Base-by-base conservation (phyloP, 352 stramenopile species). In the Phytophthora sojae region DNA sequence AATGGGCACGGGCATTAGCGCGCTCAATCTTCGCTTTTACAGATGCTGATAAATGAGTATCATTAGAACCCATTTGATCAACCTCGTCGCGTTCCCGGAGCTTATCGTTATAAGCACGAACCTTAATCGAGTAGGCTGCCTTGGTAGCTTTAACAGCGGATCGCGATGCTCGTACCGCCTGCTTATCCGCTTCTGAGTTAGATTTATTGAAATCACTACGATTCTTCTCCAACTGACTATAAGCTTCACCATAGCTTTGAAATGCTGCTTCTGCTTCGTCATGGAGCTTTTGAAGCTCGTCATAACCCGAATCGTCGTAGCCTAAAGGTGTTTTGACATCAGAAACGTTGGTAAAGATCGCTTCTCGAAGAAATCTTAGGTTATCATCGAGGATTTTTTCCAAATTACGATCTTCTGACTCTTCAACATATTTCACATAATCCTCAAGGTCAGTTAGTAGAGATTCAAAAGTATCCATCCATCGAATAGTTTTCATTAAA, bases 401-500 rank as follows among this genome's bases (percentile, higher is more conserved):
- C 12, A 45, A 45, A n/a, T 45, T 45, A 45, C 39, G 39, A 45
- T 45, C 39, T n/a, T n/a, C 39, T 19, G 11, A 19, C 12, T 45
- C 39, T n/a, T 45, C 39, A 45, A 45, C 39, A 52, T 52, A 26
- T 29, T 29, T 52, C 6, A 26, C 45, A 29, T 26, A 52, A 26
- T 26, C 19, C 8, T 52, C 17, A 52, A 52, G 19, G n/a, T 15
- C 45, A 29, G 4, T 26, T 52, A 52, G 6, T 14, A 52, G n/a
- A 15, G 45, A 8, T 52, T 23, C 5, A 25, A 35, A 68, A 3
- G 42, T 60, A 51, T 60, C 37, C 26, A 57, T 57, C 51, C 51
- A 57, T 14, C 26, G 26, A 44, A 54, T 67, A 53, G 15, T 57
- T 21, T 39, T 50, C 50, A 67, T 61, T 45, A 45, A n/a, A 45